Evolutionary conservation across 2,329 filamentous ascomycete genomes (phyloP).

Genomic region (Ascosphaera apis): DNA sequence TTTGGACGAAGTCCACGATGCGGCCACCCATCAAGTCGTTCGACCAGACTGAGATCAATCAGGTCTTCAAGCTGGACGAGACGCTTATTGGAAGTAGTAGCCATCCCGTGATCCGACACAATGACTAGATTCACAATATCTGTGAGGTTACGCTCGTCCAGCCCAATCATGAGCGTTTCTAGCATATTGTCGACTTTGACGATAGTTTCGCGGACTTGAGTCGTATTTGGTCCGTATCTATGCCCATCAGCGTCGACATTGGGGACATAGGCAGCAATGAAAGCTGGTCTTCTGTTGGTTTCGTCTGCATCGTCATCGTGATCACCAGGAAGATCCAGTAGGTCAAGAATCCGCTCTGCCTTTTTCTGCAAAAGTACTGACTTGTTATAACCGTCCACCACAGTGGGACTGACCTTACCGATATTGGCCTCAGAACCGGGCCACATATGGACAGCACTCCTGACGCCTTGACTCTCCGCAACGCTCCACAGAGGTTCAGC

Average conservation of each 20-base stretch:
- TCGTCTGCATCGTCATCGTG: slow-evolving; percentile 27
- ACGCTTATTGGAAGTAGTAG: slow-evolving; percentile 59
- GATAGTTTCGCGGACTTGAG: slow-evolving; percentile 64
- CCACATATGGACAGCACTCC: slow-evolving; percentile 91
- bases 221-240: slow-evolving; percentile 79
- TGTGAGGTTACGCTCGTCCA: slow-evolving; percentile 65
- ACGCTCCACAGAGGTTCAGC: slow-evolving; percentile 90
- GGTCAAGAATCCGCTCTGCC: slow-evolving; percentile 53
- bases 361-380: slow-evolving; percentile 53
- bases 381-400: slow-evolving; percentile 66
- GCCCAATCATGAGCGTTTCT: slow-evolving; percentile 46
- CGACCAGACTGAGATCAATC: slow-evolving; percentile 52
- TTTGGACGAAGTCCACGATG: slow-evolving; percentile 72
- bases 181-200: slow-evolving; percentile 63
- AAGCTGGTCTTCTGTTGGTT: slow-evolving; percentile 46
- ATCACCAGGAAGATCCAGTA: slow-evolving; percentile 60
- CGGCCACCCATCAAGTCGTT: slow-evolving; percentile 84
- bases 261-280: slow-evolving; percentile 87
- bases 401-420: slow-evolving; percentile 47
- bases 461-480: slow-evolving; percentile 59
- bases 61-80: slow-evolving; percentile 80
- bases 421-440: slow-evolving; percentile 84
- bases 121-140: slow-evolving; percentile 79
- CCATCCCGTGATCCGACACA: slow-evolving; percentile 98
- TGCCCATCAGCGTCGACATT: slow-evolving; percentile 79